phyloP scores from a whole-genome alignment of 495 filamentous ascomycete species.

The Terfezia claveryi region DNA sequence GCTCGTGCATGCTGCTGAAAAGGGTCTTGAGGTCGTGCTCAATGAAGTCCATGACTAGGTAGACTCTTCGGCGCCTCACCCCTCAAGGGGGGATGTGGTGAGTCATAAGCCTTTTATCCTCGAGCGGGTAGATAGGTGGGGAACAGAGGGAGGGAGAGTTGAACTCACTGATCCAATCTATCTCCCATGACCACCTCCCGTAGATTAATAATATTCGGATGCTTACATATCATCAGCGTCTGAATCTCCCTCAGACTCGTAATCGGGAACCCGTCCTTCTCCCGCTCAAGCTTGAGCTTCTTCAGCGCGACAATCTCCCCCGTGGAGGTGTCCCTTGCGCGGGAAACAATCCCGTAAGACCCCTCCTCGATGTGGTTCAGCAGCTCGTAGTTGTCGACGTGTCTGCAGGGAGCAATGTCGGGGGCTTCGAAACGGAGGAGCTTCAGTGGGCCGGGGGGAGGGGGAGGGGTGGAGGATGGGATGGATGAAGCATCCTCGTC shows the following conservation, averaged over 20 bases:
- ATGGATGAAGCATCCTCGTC: background rate
- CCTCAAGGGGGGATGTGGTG: too few species aligned
- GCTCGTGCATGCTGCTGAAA: conserved; percentile 80
- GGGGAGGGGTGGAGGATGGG: conserved; percentile 11
- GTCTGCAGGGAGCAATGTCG: conserved; percentile 51
- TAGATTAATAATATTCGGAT: conserved; percentile 57
- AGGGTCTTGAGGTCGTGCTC: conserved; percentile 95
- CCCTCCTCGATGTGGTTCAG: conserved; percentile 96
- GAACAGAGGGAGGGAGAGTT: too few species aligned
- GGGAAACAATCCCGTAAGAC: conserved; percentile 81
- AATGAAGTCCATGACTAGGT: conserved; percentile 92
- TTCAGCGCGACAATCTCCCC: conserved; percentile 83
- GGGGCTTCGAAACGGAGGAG: conserved; percentile 50
- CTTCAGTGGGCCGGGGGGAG: conserved; percentile 18
- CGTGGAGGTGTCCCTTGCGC: conserved; percentile 57
- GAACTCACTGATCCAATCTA: conserved; percentile 48
- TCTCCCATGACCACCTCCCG: conserved; percentile 73
- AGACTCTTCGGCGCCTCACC: conserved; percentile 35
- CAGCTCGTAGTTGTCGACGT: conserved; percentile 74
- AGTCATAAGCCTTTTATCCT: background rate
- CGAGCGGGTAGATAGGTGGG: background rate
- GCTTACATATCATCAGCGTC: conserved; percentile 36
- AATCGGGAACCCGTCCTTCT: conserved; percentile 66
- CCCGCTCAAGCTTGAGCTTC: conserved; percentile 77
- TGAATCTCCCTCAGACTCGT: conserved; percentile 82